A percentile compares a stretch with the other conserved stretches of the same genome.
Evolutionary conservation across 2,329 filamentous ascomycete genomes (phyloP).

Genomic region (Penicillium frequentans): DNA sequence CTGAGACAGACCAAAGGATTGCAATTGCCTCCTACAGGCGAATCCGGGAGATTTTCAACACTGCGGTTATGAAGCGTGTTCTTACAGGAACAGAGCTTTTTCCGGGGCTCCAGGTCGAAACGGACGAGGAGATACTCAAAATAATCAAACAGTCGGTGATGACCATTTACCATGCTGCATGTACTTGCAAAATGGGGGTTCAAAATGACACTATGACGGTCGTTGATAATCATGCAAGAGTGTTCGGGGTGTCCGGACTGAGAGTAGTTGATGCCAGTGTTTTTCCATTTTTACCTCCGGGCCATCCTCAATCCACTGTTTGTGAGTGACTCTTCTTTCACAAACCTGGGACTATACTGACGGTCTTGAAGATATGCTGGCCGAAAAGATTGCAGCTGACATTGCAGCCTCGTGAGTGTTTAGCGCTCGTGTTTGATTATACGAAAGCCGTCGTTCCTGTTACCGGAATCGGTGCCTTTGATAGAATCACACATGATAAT

Average conservation of each 20-base stretch:
- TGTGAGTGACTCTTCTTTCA: slow-evolving; percentile 28
- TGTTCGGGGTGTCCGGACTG: slow-evolving; percentile 32
- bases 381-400: slow-evolving; percentile 44
- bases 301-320: slow-evolving; percentile 44
- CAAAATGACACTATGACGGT: slow-evolving; percentile 30
- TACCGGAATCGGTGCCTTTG: background rate
- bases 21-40: slow-evolving; percentile 47
- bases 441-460: background rate
- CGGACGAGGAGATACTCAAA: slow-evolving; percentile 47
- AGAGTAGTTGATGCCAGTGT: slow-evolving; percentile 40
- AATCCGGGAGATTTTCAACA: slow-evolving; percentile 38
- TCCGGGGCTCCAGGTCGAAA: slow-evolving; percentile 39
- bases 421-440: background rate
- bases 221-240: slow-evolving; percentile 31
- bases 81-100: slow-evolving; percentile 37
- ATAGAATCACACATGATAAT: background rate
- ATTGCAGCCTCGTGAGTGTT: slow-evolving; percentile 14
- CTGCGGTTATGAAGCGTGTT: slow-evolving; percentile 29
- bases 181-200: slow-evolving; percentile 36
- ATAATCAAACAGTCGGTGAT: slow-evolving; percentile 31
- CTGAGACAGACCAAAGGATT: slow-evolving; percentile 46
- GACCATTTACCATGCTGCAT: slow-evolving; percentile 30
- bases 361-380: slow-evolving; percentile 36
- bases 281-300: slow-evolving; percentile 41
- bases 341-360: background rate